These are phyloP conservation scores for Coemansia sp. DNA, from an alignment of 192 early-diverging fungal genomes.

Conservation along the genomic window DNA sequence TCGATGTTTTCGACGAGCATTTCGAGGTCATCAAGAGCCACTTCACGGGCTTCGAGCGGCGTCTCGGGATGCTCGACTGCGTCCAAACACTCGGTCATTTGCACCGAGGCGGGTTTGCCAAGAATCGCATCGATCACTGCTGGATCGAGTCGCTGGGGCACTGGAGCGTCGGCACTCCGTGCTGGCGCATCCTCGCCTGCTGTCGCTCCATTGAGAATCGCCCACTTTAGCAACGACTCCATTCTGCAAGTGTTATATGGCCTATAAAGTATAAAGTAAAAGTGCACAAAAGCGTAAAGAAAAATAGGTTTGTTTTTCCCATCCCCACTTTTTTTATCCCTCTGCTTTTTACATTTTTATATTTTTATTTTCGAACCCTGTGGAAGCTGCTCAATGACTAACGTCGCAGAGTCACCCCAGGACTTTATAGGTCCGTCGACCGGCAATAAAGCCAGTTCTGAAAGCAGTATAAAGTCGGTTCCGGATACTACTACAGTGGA, in stretches of 20 bases:
- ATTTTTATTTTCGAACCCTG: conserved; percentile 5
- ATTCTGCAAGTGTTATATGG: conserved; percentile 15
- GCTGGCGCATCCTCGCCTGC: conserved; percentile 64
- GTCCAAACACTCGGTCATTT: conserved; percentile 84
- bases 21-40: conserved; percentile 93
- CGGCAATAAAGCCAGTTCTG: background rate
- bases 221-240: conserved; percentile 86
- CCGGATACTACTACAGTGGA: background rate
- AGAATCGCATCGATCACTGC: conserved; percentile 89
- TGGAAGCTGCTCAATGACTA: conserved; percentile 3
- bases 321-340: conserved; percentile 6
- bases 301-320: background rate
- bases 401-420: conserved; percentile 11
- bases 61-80: conserved; percentile 60
- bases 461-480: conserved; percentile 1
- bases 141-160: conserved; percentile 65
- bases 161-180: conserved; percentile 18
- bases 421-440: background rate
- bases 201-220: conserved; percentile 72
- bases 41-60: conserved; percentile 63
- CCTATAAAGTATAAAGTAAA: background rate
- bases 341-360: conserved; percentile 5
- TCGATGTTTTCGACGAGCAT: conserved; percentile 85
- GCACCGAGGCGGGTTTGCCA: conserved; percentile 83
- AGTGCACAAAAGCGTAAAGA: background rate